Conservation (phyloP, 345 rosid genomes). For the Gossypium rotundifolium region DNA sequence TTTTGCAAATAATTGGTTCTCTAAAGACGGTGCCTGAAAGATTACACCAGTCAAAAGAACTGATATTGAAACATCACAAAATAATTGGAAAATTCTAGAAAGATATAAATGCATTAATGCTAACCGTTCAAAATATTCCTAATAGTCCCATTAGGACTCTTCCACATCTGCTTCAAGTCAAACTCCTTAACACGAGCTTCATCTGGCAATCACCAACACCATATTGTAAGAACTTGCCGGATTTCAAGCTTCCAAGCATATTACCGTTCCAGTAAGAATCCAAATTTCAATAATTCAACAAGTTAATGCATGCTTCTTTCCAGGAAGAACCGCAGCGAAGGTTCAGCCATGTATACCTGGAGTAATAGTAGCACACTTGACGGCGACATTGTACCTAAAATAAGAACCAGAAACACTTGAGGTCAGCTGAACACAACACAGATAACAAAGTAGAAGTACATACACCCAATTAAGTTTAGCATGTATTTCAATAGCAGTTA, state of each 20-base stretch:
- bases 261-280: background rate
- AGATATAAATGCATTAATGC: constrained; percentile 11
- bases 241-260: background rate
- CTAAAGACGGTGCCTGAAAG: constrained; percentile 90
- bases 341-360: constrained; percentile 56
- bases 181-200: constrained; percentile 90
- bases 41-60: constrained; percentile 15
- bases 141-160: constrained; percentile 93
- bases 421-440: background rate
- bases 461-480: background rate
- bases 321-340: background rate
- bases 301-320: background rate
- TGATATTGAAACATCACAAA: background rate
- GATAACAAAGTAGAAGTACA: background rate
- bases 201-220: constrained; percentile 40
- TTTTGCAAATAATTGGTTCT: constrained; percentile 95
- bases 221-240: constrained; percentile 6
- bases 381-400: constrained; percentile 90
- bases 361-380: constrained; percentile 96
- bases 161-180: constrained; percentile 92
- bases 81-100: background rate
- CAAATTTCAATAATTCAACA: background rate
- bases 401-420: background rate
- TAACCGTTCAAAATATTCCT: constrained; percentile 92
- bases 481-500: background rate